Percentiles rank a stretch among this genome's conserved stretches.
Conservation (phyloP, 306 rosid species). For the Dalbergia cochinchinensis region DNA sequence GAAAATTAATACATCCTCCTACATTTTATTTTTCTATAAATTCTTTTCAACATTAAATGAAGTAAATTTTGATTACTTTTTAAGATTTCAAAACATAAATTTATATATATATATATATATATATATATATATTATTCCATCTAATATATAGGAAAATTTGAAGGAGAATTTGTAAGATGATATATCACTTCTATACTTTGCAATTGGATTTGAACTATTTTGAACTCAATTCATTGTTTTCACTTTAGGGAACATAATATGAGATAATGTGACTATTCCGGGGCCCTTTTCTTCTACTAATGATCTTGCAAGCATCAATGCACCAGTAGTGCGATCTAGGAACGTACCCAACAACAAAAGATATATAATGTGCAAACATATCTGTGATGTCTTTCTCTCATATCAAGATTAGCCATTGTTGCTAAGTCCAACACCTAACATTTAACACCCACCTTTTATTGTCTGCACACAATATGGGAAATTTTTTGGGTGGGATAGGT, state of each 20-base stretch:
- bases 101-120: too few species aligned
- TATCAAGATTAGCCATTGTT: slow-evolving; percentile 8
- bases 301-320: slow-evolving; percentile 27
- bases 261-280: slow-evolving; percentile 34
- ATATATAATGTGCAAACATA: background rate
- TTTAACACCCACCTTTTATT: slow-evolving; percentile 16
- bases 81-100: too few species aligned
- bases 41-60: too few species aligned
- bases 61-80: too few species aligned
- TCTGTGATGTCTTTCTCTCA: background rate
- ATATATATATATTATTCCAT: too few species aligned
- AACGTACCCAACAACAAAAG: slow-evolving; percentile 8
- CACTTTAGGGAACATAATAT: slow-evolving; percentile 46
- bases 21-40: too few species aligned
- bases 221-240: slow-evolving; percentile 33
- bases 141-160: too few species aligned
- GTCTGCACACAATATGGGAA: slow-evolving; percentile 35
- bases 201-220: slow-evolving; percentile 48
- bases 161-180: too few species aligned
- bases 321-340: slow-evolving; percentile 31
- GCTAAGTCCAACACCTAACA: slow-evolving; percentile 1
- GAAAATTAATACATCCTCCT: too few species aligned
- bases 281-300: slow-evolving; percentile 17
- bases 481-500: background rate
- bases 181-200: background rate